These are phyloP conservation scores for Daldinia decipiens DNA, from an alignment of 495 filamentous ascomycete species.

Conservation along the genomic window DNA sequence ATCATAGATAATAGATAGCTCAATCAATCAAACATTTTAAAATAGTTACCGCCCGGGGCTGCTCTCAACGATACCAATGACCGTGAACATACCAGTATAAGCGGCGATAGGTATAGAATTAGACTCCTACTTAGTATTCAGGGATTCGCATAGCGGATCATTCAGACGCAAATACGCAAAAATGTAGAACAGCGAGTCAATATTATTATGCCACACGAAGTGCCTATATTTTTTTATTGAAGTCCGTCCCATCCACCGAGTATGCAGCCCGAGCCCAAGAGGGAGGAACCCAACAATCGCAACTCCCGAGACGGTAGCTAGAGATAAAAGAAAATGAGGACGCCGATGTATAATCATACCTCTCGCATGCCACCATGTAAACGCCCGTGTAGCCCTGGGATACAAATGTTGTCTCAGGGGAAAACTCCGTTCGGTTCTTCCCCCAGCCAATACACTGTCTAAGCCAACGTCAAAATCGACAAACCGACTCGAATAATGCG, in stretches of 20 bases:
- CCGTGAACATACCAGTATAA: neutral
- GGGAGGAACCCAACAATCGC: conserved; percentile 5
- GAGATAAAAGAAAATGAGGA: conserved; percentile 13
- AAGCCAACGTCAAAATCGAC: conserved; percentile 1
- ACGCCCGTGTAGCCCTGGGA: conserved; percentile 37
- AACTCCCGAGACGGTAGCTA: neutral
- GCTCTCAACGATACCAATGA: neutral
- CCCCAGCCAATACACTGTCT: neutral
- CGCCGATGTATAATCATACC: conserved; percentile 9
- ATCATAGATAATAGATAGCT: conserved; percentile 6
- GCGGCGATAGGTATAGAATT: neutral
- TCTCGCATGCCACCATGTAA: conserved; percentile 19
- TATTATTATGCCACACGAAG: conserved; percentile 13
- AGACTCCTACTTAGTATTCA: neutral
- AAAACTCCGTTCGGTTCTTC: conserved; percentile 7
- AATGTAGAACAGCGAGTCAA: neutral
- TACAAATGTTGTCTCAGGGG: conserved; percentile 17
- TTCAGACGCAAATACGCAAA: neutral
- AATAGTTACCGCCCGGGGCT: neutral
- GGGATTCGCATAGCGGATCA: neutral
- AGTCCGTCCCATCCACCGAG: conserved; percentile 14
- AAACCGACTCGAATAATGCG: neutral
- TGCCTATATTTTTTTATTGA: conserved; percentile 4
- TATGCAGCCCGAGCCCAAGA: conserved; percentile 12
- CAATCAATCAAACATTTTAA: neutral